phyloP scores from a whole-genome alignment of 2,329 filamentous ascomycete genomes.

The Aspergillus sp. region DNA sequence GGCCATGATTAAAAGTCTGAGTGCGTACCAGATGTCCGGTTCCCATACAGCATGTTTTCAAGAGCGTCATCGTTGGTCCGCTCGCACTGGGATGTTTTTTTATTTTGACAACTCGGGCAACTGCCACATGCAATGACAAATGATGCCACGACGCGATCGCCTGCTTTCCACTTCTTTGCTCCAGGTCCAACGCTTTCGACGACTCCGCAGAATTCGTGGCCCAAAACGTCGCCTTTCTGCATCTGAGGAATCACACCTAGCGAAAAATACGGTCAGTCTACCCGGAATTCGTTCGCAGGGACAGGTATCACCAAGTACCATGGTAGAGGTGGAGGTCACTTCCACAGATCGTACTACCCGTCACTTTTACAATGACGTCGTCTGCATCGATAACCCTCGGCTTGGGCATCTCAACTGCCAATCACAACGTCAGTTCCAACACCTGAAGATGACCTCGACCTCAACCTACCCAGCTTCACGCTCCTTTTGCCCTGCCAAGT shows the following conservation, averaged over 20 bases:
- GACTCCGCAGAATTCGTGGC: slow-evolving; percentile 49
- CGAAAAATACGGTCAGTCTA: slow-evolving; percentile 1
- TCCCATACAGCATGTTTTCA: slow-evolving; percentile 69
- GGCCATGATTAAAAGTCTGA: neutral
- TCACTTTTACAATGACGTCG: slow-evolving; percentile 76
- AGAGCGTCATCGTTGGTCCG: slow-evolving; percentile 67
- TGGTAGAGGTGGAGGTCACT: slow-evolving; percentile 49
- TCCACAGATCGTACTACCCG: slow-evolving; percentile 54
- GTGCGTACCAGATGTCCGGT: slow-evolving; percentile 54
- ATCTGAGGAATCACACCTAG: slow-evolving; percentile 48
- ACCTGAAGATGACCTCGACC: neutral
- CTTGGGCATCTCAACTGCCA: slow-evolving; percentile 54
- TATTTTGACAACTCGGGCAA: slow-evolving; percentile 72
- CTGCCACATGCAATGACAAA: slow-evolving; percentile 67
- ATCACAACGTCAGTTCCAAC: neutral
- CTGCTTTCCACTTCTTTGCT: slow-evolving; percentile 48
- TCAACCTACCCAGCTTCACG: slow-evolving; percentile 53
- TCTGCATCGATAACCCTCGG: slow-evolving; percentile 63
- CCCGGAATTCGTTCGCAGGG: neutral
- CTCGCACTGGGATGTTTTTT: slow-evolving; percentile 71
- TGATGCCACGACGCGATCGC: slow-evolving; percentile 68
- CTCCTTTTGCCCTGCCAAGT: slow-evolving; percentile 75
- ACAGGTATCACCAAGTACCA: slow-evolving; percentile 17
- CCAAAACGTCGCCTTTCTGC: slow-evolving; percentile 58
- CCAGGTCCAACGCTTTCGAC: slow-evolving; percentile 48